phyloP scores from a whole-genome alignment of 306 rosid genomes.

The Medicago lupulina region DNA sequence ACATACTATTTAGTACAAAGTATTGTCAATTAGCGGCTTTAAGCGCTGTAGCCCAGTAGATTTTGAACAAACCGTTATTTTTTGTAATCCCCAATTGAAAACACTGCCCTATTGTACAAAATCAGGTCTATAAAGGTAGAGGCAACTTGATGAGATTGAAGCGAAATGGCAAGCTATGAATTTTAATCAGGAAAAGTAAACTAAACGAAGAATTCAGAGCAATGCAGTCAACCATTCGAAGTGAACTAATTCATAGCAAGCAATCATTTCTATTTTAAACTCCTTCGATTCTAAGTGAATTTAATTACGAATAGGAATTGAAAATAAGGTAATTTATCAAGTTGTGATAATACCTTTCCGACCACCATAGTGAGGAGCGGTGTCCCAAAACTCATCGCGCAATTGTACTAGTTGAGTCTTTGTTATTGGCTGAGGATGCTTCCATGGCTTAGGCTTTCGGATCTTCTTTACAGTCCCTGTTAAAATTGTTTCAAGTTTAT shows the following conservation, averaged over 20 bases:
- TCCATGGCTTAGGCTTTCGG: conserved; percentile 98
- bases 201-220: conserved; percentile 14
- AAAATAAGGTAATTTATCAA: conserved; percentile 18
- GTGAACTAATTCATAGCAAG: conserved; percentile 12
- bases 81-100: background rate
- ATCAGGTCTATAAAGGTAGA: background rate
- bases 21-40: background rate
- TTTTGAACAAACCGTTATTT: background rate
- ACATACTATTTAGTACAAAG: too few species aligned
- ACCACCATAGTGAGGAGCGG: conserved; percentile 99
- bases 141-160: conserved; percentile 5
- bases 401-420: conserved; percentile 83
- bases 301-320: conserved; percentile 12
- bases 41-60: background rate
- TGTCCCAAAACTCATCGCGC: conserved; percentile 99
- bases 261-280: conserved; percentile 19
- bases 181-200: conserved; percentile 18
- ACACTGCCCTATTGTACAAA: conserved; percentile 4
- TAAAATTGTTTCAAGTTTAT: conserved; percentile 36
- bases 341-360: conserved; percentile 94
- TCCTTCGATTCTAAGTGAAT: conserved; percentile 25
- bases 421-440: conserved; percentile 95
- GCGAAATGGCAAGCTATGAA: conserved; percentile 10
- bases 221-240: conserved; percentile 27
- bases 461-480: conserved; percentile 78